Percentiles rank a stretch among this genome's conserved stretches.
phyloP scores from a whole-genome alignment of 108 stramenopile genomes.

The Fragilaria radians region DNA sequence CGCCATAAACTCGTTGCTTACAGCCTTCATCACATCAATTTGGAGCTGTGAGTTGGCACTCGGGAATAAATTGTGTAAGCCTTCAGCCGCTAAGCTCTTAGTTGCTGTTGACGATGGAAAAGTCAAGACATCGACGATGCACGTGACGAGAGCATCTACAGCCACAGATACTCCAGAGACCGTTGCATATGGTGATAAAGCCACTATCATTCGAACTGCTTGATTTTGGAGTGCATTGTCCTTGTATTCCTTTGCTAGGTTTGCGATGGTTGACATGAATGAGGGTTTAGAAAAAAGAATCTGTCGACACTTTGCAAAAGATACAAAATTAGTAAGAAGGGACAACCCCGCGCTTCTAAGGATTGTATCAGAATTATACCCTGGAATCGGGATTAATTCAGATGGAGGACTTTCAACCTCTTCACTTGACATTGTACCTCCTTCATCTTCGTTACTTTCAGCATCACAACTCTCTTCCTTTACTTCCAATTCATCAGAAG shows the following conservation, averaged over 20 bases:
- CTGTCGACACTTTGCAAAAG: slow-evolving; percentile 8
- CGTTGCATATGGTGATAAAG: slow-evolving; percentile 18
- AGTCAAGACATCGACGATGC: neutral
- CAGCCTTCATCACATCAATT: neutral
- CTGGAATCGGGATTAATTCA: neutral
- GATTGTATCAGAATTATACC: neutral
- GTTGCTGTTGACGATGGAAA: neutral
- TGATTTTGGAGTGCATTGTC: slow-evolving; percentile 15
- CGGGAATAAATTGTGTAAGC: neutral
- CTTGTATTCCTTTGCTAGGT: slow-evolving; percentile 4
- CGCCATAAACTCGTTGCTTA: neutral
- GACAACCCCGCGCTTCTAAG: slow-evolving; percentile 11
- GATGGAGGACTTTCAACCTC: neutral
- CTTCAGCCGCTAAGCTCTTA: neutral
- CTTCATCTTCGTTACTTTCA: slow-evolving; percentile 5
- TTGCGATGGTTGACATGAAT: slow-evolving; percentile 24
- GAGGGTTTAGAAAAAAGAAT: slow-evolving; percentile 8
- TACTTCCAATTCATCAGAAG: slow-evolving; percentile 1
- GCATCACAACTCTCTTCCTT: neutral
- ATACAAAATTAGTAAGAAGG: slow-evolving; percentile 26
- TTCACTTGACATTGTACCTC: slow-evolving; percentile 4
- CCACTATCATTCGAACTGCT: slow-evolving; percentile 14
- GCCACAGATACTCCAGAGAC: neutral
- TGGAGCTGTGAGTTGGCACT: neutral
- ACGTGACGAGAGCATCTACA: neutral